Percentiles rank a stretch among this genome's conserved stretches.
These are phyloP conservation scores for Amylocystis lapponica DNA, from an alignment of 768 basidiomycete species.

Conservation along the genomic window DNA sequence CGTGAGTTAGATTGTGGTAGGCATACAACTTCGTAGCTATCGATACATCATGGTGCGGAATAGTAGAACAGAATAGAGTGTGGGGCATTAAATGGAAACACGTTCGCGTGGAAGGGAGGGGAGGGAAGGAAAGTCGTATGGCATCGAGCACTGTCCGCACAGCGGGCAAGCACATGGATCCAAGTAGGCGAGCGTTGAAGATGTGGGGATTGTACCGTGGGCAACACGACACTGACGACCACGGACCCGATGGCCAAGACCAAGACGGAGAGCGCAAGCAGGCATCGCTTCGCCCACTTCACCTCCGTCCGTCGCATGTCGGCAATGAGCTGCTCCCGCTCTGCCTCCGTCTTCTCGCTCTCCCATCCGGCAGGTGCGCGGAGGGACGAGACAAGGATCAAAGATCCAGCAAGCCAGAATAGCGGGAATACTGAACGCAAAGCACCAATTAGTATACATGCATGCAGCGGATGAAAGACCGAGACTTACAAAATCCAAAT, in stretches of 20 bases:
- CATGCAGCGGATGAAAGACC: neutral
- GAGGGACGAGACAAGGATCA: slow-evolving; percentile 37
- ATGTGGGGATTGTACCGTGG: no score
- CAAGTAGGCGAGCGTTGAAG: no score
- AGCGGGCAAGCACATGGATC: no score
- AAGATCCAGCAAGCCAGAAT: slow-evolving; percentile 39
- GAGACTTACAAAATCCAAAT: slow-evolving; percentile 42
- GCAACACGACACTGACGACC: slow-evolving; percentile 9
- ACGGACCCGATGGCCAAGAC: slow-evolving; percentile 14
- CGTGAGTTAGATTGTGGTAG: no score
- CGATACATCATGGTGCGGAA: no score
- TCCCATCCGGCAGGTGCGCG: slow-evolving; percentile 30
- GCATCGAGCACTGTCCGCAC: no score
- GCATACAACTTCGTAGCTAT: no score
- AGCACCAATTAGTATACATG: neutral
- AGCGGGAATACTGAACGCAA: slow-evolving; percentile 37
- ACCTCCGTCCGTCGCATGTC: slow-evolving; percentile 32
- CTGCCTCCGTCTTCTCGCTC: slow-evolving; percentile 30
- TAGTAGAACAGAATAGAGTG: no score
- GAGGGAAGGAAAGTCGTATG: no score
- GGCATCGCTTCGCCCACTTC: slow-evolving; percentile 38
- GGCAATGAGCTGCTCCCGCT: slow-evolving; percentile 26
- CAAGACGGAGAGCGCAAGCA: slow-evolving; percentile 20
- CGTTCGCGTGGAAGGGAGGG: no score
- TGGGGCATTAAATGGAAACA: no score